Conservation (phyloP, 176 grass and related monocot species). For the Aegilops umbellulata region DNA sequence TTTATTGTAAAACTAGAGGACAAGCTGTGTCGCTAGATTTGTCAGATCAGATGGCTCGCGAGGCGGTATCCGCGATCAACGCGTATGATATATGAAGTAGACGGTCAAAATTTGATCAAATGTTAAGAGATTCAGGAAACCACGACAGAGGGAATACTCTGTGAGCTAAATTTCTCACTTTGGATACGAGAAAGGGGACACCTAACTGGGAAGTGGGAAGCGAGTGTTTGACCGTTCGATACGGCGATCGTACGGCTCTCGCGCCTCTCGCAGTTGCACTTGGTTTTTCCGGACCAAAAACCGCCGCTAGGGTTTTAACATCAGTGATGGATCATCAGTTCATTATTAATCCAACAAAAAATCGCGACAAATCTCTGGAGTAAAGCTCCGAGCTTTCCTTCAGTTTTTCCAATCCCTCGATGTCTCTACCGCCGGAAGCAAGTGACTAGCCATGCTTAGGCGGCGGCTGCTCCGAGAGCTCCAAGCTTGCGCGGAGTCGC, state of each 20-base stretch:
- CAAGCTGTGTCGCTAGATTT: no score
- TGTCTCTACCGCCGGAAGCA: not conserved
- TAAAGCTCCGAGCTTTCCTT: not conserved
- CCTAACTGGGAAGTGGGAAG: no score
- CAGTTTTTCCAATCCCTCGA: not conserved
- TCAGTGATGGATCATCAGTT: not conserved
- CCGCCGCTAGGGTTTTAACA: slow-evolving; percentile 13
- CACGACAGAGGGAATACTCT: no score
- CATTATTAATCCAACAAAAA: not conserved
- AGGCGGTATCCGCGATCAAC: no score
- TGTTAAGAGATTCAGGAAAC: no score
- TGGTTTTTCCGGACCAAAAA: not conserved
- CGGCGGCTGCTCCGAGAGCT: slow-evolving; percentile 4
- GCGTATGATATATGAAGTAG: no score
- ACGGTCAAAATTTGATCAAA: no score
- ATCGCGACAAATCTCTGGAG: not conserved
- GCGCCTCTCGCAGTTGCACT: not conserved
- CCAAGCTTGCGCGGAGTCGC: slow-evolving; percentile 8
- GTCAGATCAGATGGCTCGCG: no score
- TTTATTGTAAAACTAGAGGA: no score
- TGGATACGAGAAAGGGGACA: no score
- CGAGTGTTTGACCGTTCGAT: not conserved
- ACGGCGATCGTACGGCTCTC: not conserved
- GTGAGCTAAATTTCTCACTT: no score
- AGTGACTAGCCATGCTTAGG: slow-evolving; percentile 30